phyloP scores from a whole-genome alignment of 108 stramenopile genomes.

The Aureococcus anophagefferens region DNA sequence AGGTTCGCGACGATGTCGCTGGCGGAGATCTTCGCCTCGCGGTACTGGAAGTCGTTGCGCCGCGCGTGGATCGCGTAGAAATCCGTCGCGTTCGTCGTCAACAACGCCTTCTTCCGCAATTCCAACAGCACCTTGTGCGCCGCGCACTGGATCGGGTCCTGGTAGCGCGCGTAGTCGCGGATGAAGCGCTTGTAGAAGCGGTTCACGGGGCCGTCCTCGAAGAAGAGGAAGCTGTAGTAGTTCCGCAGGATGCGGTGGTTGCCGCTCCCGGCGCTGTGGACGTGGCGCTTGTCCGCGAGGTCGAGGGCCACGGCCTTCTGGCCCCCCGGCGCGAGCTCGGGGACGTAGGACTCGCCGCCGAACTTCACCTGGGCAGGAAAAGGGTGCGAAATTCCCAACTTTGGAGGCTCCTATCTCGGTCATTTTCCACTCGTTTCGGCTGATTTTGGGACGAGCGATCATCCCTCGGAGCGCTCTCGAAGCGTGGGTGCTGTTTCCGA shows the following conservation, averaged over 20 bases:
- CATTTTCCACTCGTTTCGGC: too few species aligned
- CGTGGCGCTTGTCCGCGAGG: slow-evolving; percentile 1
- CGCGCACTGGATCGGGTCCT: slow-evolving; percentile 35
- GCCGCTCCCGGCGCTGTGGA: slow-evolving; percentile 14
- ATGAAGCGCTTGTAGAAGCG: slow-evolving; percentile 29
- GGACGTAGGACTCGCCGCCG: too few species aligned
- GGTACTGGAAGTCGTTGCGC: slow-evolving; percentile 51
- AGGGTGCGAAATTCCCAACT: too few species aligned
- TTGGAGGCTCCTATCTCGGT: too few species aligned
- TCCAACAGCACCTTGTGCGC: slow-evolving; percentile 19
- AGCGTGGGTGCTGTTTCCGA: too few species aligned
- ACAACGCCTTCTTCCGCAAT: too few species aligned
- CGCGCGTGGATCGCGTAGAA: slow-evolving; percentile 35
- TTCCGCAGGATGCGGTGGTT: slow-evolving; percentile 21
- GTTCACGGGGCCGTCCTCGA: slow-evolving; percentile 23
- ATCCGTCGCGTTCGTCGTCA: slow-evolving; percentile 6
- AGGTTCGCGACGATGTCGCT: slow-evolving; percentile 18
- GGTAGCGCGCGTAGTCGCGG: slow-evolving; percentile 35
- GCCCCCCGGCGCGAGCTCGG: too few species aligned
- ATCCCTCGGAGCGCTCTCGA: too few species aligned
- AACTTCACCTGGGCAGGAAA: too few species aligned
- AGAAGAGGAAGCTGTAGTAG: slow-evolving; percentile 29
- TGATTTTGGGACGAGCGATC: background rate
- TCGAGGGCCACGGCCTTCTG: slow-evolving; percentile 4
- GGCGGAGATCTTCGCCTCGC: background rate